Evolutionary conservation across 176 grass and related monocot genomes (phyloP), one percentile per base, ranked within the genome.

Genomic region (Tuctoria greenei): DNA sequence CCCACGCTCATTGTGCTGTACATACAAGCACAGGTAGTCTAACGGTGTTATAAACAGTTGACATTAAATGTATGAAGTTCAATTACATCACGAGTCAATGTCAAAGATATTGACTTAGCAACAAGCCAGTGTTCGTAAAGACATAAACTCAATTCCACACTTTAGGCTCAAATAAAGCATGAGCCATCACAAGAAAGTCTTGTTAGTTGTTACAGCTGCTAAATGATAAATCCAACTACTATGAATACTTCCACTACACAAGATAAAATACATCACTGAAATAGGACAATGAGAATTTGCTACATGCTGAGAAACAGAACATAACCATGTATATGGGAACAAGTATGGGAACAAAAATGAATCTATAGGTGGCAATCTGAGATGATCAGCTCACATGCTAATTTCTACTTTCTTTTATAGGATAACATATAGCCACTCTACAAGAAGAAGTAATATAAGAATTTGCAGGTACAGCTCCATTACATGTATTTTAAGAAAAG

Each of bases 11-110:
- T 85, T 67, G 16, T 95, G 87, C 95, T 99, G 95, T 86, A 91
- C 76, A 89, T 89, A 91, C 67, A 94, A 91, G 76, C 77, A 95
- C 79, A 90, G 72, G 90, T 86, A 93, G 90, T 79, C 88, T 86
- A 91, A 88, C 42, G 79, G 76, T 78, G 84, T 97, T 91, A 93
- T 73, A 94, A 84, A 95, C 71, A 84, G 85, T 60, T 61, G 54
- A 17, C 76, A 98, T 92, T 82, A 84, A 81, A 79, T 77, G 66
- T 41, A 82, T 45, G 51, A 60, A 92, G 76, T 82, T 71, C 77
- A 34, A 75, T 73, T 82, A 85, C 80, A 86, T 64, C 71, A 61
- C 38, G 45, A 72, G 49, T 71, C 69, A 35, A 76, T 3, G 9
- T 59, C 69, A 21, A 71, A 82, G 58, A 79, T 20, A 61, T 72